Evolutionary conservation across 192 early-diverging fungal genomes (phyloP), one percentile per base, ranked within the genome.

Genomic region (Coemansia sp.): DNA sequence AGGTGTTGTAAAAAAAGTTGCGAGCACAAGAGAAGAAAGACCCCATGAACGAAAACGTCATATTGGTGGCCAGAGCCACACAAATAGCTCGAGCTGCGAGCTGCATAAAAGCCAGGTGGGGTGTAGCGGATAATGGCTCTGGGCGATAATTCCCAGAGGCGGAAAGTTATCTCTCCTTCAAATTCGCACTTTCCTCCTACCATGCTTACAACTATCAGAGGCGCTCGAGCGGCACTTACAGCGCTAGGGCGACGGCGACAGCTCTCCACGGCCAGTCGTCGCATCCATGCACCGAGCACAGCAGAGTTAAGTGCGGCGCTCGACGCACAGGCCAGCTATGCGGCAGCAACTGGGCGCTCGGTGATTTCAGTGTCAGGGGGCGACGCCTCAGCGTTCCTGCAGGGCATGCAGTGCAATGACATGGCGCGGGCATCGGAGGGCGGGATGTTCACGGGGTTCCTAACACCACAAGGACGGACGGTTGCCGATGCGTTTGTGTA

Each of bases 401-500:
- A 99, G 62, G 94, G 95, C 9, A 82, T 97, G 62, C 89, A 88
- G 60, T 96, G 94, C 34, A 95, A 96, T 82, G 83, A 96, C 66
- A 94, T 96, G 86, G 69, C 81, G 20, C 59, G 42, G 33, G 78
- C 96, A 23, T 87, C 87, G 31, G 70, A 77, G 13, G 90, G 91
- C 43, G 90, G 93, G 1, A 87, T 95, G 65, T 88, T 90, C 60
- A 79, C 93, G 45, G 90, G 80, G 18, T 95, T 96, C 70, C 86
- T 97, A 48, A 85, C 86, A 13, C 87, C 96, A 43, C 88, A 92
- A 89, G 96, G 96, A 16, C 87, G 96, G 36, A 79, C 96, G 28
- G 74, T 99, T 13, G 92, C 85, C 53, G 96, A 99, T 70, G 89
- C 88, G 21, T 95, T 99, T 65, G 86, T 99, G 21, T 92, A 96